Evolutionary conservation across 2,329 filamentous ascomycete species (phyloP).

Genomic region (Emericellopsis atlantica): DNA sequence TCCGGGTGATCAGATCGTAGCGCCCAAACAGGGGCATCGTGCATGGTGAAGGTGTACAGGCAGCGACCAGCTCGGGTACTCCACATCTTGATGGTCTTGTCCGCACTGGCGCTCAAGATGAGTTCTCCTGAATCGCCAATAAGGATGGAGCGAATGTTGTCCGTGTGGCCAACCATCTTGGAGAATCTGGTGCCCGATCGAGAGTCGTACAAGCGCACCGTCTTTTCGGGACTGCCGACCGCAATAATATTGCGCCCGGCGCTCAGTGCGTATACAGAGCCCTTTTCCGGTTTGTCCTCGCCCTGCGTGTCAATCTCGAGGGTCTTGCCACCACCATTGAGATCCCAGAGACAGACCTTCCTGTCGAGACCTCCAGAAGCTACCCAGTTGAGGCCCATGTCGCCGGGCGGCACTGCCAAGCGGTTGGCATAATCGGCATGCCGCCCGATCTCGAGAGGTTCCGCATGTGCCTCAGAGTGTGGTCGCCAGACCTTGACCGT

Average conservation of each 20-base stretch:
- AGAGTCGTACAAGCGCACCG: constrained; percentile 84
- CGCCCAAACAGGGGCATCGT: constrained; percentile 96
- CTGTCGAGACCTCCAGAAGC: constrained; percentile 89
- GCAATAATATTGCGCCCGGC: constrained; percentile 72
- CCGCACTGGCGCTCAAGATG: constrained; percentile 86
- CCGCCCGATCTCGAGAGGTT: constrained; percentile 64
- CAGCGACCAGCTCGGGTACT: constrained; percentile 89
- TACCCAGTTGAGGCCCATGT: constrained; percentile 65
- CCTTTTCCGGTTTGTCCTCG: constrained; percentile 78
- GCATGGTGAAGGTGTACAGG: constrained; percentile 98
- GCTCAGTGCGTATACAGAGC: constrained; percentile 84
- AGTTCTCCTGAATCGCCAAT: constrained; percentile 82
- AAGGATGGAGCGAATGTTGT: constrained; percentile 84
- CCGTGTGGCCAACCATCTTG: constrained; percentile 93
- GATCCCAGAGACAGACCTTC: constrained; percentile 86
- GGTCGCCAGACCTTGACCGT: constrained; percentile 91
- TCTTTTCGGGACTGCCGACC: constrained; percentile 87
- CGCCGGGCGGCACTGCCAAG: constrained; percentile 58
- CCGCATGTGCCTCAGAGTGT: constrained; percentile 39
- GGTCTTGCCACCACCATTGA: constrained; percentile 75
- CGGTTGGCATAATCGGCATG: constrained; percentile 97
- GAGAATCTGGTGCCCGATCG: constrained; percentile 81
- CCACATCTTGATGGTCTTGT: constrained; percentile 97
- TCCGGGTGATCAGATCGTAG: constrained; percentile 80
- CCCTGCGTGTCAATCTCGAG: constrained; percentile 77